A percentile compares a stretch with the other conserved stretches of the same genome.
phyloP scores from a whole-genome alignment of 768 basidiomycete species.

The Mycena belliarum region DNA sequence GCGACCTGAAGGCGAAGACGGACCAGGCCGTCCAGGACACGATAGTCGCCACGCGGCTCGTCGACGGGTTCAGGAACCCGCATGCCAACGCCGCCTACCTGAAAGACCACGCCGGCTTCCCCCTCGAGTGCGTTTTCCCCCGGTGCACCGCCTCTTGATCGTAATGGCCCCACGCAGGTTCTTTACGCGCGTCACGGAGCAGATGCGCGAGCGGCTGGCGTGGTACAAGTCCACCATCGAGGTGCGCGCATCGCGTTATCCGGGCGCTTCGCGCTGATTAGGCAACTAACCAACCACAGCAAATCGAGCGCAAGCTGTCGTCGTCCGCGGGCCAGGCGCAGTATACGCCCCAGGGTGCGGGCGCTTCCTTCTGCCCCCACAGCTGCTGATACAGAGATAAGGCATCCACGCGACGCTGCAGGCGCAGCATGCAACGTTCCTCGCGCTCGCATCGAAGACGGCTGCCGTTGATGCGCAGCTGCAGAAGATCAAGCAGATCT shows the following conservation, averaged over 20 bases:
- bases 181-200: slow-evolving; percentile 69
- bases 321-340: slow-evolving; percentile 65
- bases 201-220: slow-evolving; percentile 69
- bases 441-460: slow-evolving; percentile 75
- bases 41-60: slow-evolving; percentile 71
- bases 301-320: slow-evolving; percentile 82
- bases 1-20: slow-evolving; percentile 72
- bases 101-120: slow-evolving; percentile 80
- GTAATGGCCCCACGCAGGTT: slow-evolving; percentile 45
- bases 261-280: slow-evolving; percentile 4
- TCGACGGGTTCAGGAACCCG: slow-evolving; percentile 78
- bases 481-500: slow-evolving; percentile 72
- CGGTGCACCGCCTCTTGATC: background rate
- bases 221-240: slow-evolving; percentile 86
- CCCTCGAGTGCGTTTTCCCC: slow-evolving; percentile 61
- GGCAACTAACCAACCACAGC: slow-evolving; percentile 37
- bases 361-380: background rate
- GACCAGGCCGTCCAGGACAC: slow-evolving; percentile 82
- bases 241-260: slow-evolving; percentile 35
- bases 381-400: slow-evolving; percentile 27
- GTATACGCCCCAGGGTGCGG: slow-evolving; percentile 73
- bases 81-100: slow-evolving; percentile 70
- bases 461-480: slow-evolving; percentile 73
- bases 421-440: slow-evolving; percentile 76
- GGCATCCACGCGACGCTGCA: slow-evolving; percentile 77